Evolutionary conservation across 768 basidiomycete species (phyloP), one percentile per base, ranked within the genome.

Genomic region (Pulveroboletus sp.): DNA sequence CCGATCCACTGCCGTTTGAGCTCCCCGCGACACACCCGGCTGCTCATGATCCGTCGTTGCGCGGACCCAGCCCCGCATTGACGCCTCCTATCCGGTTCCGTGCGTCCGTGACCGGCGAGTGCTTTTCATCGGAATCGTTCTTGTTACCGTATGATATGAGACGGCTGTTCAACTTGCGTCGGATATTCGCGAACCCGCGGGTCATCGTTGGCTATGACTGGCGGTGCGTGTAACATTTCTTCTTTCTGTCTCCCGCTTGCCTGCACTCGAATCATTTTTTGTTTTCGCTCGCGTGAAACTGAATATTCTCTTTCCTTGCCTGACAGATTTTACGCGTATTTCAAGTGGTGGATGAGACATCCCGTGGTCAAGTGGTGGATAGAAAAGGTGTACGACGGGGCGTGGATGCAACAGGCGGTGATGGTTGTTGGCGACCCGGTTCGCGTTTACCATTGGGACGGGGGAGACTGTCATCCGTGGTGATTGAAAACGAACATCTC

Each of bases 361-460:
- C 71, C 66, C 30, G 50, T 66, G 35, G 65, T 76, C 43, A 55
- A 54, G 52, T 75, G 74, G 74, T 75, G 71, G 68, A 71, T 75
- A 40, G 62, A 65, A 57, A 64, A 55, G 43, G 53, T 65, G 42
- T 72, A 64, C 24, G 60, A 63, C 45, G 73, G 68, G 11, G 70
- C 69, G 43, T 67, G 69, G 65, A 70, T 72, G 71, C 63, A 71
- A 24, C 53, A 66, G 10, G 60, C 55, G 37, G 62, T 68, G 42
- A 60, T 68, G 53, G 60, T 75, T n/a, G 59, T 75, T 3, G 74
- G 74, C 2, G 67, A 69, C 48, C 34, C 55, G 3, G 60, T 19
- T 22, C 20, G 19, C 1, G 46, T 68, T 14, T 58, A n/a, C 50
- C 10, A 23, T 5, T 63, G 62, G 59, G 61, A 62, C 8, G 62